Conservation (phyloP, 257 asterid species). For the Solanum dulcamara region DNA sequence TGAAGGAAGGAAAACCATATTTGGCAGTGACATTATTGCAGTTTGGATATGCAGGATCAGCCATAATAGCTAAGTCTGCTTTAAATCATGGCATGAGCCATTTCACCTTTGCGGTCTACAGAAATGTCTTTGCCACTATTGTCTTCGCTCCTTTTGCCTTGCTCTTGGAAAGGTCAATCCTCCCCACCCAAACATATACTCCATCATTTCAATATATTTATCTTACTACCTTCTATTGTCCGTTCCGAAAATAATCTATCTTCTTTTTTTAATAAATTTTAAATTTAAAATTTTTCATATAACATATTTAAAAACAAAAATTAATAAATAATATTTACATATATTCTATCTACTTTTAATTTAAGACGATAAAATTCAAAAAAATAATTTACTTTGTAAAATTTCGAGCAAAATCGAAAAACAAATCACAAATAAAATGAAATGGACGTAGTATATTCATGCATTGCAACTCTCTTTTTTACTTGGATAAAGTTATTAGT, state of each 20-base stretch:
- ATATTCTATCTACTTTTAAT: too few relatives aligned
- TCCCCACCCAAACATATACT: not conserved
- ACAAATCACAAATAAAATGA: not conserved
- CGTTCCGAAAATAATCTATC: too few relatives aligned
- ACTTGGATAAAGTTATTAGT: not conserved
- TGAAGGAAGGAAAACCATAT: conserved; percentile 35
- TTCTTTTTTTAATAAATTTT: too few relatives aligned
- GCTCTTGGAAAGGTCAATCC: conserved; percentile 48
- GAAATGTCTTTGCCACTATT: conserved; percentile 58
- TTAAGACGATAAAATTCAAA: too few relatives aligned
- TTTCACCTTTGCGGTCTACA: conserved; percentile 55
- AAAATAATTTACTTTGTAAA: not conserved
- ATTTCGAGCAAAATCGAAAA: not conserved
- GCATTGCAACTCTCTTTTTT: not conserved
- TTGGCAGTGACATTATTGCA: conserved; percentile 48
- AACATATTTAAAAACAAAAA: too few relatives aligned
- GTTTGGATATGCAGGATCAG: conserved; percentile 75
- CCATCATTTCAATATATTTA: too few relatives aligned
- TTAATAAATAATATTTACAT: too few relatives aligned
- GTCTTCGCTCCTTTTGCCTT: conserved; percentile 69
- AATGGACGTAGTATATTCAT: not conserved
- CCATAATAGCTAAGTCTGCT: conserved; percentile 53
- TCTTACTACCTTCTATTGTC: too few relatives aligned
- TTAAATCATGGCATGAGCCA: conserved; percentile 74
- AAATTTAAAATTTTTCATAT: too few relatives aligned